phyloP scores from a whole-genome alignment of 352 stramenopile genomes.

The Aphanomyces invadans region DNA sequence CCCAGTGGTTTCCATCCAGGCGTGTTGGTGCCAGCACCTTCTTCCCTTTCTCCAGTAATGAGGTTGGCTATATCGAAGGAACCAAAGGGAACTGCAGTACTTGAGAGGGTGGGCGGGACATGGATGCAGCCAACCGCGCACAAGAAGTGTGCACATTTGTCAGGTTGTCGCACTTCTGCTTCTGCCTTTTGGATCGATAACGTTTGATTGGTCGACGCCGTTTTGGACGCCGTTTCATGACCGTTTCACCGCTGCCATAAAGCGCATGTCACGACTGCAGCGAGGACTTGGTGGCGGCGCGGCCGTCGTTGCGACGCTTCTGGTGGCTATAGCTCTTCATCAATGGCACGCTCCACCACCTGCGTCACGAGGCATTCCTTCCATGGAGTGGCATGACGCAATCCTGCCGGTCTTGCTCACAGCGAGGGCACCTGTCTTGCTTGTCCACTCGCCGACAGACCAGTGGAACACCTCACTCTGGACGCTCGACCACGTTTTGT shows the following conservation, averaged over 20 bases:
- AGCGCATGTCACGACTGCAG: no score
- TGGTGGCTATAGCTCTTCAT: neutral
- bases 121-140: no score
- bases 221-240: neutral
- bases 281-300: no score
- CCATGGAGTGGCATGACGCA: neutral
- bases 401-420: neutral
- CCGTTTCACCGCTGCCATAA: neutral
- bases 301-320: neutral
- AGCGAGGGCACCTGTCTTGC: neutral
- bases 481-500: constrained; percentile 12
- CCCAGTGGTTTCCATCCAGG: no score
- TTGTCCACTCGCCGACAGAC: constrained; percentile 1
- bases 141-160: no score
- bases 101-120: no score
- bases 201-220: neutral
- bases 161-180: no score
- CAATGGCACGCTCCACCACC: neutral
- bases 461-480: constrained; percentile 19
- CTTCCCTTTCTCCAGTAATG: neutral
- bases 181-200: no score
- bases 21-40: no score
- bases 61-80: no score
- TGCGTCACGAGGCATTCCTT: neutral
- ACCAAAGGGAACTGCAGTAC: no score